These are phyloP conservation scores for Colletotrichum eleusines DNA, from an alignment of 2,329 filamentous ascomycete genomes.

Conservation along the genomic window DNA sequence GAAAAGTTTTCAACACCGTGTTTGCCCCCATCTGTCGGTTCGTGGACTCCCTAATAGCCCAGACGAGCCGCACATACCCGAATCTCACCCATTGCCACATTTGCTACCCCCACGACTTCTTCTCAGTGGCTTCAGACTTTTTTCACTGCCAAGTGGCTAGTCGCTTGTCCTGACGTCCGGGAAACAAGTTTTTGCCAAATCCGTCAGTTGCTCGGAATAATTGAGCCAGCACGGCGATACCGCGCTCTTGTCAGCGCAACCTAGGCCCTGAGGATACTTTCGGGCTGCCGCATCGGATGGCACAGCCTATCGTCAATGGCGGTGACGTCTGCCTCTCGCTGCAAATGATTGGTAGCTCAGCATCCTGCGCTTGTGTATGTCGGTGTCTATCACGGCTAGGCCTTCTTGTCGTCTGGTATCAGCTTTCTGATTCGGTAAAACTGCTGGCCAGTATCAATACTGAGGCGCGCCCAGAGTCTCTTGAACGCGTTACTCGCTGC, in stretches of 20 bases:
- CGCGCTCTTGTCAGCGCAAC: neutral
- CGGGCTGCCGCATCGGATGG: neutral
- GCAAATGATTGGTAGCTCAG: neutral
- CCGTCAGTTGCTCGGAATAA: neutral
- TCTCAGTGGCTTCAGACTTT: neutral
- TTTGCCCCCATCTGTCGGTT: too few relatives aligned
- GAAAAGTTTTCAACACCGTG: neutral
- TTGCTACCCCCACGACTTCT: too few relatives aligned
- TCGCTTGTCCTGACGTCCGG: neutral
- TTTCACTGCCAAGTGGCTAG: neutral
- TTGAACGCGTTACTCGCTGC: neutral
- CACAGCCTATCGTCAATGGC: too few relatives aligned
- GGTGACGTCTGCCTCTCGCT: neutral
- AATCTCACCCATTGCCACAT: neutral
- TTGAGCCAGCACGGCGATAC: neutral
- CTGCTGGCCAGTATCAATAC: neutral
- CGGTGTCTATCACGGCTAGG: slow-evolving; percentile 15
- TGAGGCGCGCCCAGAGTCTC: neutral
- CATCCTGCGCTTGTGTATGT: neutral
- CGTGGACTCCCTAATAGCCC: neutral
- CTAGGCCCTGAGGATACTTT: neutral
- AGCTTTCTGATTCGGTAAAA: neutral
- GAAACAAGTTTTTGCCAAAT: neutral
- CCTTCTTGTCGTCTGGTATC: neutral
- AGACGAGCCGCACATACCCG: neutral